Evolutionary conservation across 2,329 filamentous ascomycete genomes (phyloP).

Genomic region (Penicillium hordei): DNA sequence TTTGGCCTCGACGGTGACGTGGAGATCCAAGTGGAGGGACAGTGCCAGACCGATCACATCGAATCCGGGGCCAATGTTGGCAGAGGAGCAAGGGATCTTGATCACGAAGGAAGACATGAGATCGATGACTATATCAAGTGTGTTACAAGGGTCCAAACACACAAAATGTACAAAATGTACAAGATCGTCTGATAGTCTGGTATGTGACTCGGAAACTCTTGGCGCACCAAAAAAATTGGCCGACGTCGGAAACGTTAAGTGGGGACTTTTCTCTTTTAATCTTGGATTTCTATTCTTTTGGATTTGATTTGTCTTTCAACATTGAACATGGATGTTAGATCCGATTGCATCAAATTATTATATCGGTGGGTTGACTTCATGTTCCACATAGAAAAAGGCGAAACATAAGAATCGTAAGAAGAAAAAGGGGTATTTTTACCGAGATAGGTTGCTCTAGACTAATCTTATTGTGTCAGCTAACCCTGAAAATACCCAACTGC

Average conservation of each 20-base stretch:
- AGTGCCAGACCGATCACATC: conserved; percentile 93
- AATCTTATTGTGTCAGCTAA: neutral
- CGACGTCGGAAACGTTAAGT: conserved; percentile 23
- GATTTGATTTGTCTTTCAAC: neutral
- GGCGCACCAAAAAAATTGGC: conserved; percentile 22
- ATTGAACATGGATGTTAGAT: neutral
- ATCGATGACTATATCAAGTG: neutral
- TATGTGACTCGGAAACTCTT: conserved; percentile 25
- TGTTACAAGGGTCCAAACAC: neutral
- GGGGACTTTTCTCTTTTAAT: neutral
- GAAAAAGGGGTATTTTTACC: neutral
- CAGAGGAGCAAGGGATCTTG: conserved; percentile 87
- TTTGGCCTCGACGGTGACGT: conserved; percentile 70
- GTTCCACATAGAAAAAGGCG: neutral
- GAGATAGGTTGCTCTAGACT: neutral
- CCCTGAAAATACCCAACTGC: neutral
- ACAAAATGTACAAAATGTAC: neutral
- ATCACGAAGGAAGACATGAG: conserved; percentile 60
- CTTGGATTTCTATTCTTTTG: neutral
- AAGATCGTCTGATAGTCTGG: neutral
- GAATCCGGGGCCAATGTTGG: conserved; percentile 96
- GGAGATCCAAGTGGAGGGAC: conserved; percentile 88
- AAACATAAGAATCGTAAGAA: neutral
- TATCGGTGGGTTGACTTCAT: neutral
- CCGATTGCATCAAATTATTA: neutral